phyloP scores from a whole-genome alignment of 805 yeast genomes.

The Nakazawaea pomicola region DNA sequence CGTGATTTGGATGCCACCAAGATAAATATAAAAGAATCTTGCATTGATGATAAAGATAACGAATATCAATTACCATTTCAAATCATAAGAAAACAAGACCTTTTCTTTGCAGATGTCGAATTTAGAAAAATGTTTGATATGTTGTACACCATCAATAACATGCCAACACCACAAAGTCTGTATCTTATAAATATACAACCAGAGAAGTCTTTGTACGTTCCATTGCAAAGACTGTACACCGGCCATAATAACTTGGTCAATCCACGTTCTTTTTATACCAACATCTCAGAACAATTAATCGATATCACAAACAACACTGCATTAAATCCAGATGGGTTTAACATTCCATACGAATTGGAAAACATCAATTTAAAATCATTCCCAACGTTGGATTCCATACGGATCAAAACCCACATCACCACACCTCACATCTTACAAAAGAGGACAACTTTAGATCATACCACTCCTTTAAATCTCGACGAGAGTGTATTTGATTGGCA shows the following conservation, averaged over 20 bases:
- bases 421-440: no score
- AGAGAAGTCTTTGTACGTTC: no score
- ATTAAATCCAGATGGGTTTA: background rate
- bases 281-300: slow-evolving; percentile 4
- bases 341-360: no score
- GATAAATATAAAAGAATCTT: background rate
- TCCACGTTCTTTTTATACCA: no score
- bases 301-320: background rate
- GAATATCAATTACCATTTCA: slow-evolving; percentile 5
- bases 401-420: no score
- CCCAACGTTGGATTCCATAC: no score
- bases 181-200: slow-evolving; percentile 7
- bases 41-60: slow-evolving; percentile 1
- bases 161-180: slow-evolving; percentile 8
- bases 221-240: no score
- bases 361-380: no score
- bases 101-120: slow-evolving; percentile 3
- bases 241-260: no score
- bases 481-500: no score
- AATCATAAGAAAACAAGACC: background rate
- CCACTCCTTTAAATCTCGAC: no score
- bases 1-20: background rate
- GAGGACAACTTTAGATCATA: no score
- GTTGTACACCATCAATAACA: background rate
- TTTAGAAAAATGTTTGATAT: slow-evolving; percentile 5